Percentiles rank a stretch among this genome's conserved stretches.
These are phyloP conservation scores for Vanderwaltozyma verrucispora DNA, from an alignment of 805 yeast species.

Conservation along the genomic window DNA sequence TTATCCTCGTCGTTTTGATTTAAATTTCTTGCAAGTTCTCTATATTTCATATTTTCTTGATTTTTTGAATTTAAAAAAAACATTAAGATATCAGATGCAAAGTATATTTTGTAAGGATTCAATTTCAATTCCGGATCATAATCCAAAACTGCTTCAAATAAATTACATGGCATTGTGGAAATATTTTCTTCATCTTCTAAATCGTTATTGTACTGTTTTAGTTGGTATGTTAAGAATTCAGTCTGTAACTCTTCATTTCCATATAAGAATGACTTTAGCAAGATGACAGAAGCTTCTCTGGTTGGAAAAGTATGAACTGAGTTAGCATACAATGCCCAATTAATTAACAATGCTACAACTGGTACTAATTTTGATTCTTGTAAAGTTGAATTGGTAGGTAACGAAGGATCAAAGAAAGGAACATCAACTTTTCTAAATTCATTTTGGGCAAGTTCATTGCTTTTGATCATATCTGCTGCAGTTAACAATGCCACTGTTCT, in stretches of 20 bases:
- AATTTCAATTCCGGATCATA: conserved; percentile 61
- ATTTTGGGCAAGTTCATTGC: conserved; percentile 56
- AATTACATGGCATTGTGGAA: conserved; percentile 31
- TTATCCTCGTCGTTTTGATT: conserved; percentile 43
- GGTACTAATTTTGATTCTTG: conserved; percentile 37
- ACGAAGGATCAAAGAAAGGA: conserved; percentile 76
- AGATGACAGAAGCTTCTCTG: conserved; percentile 58
- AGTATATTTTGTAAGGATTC: conserved; percentile 86
- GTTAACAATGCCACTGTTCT: conserved; percentile 63
- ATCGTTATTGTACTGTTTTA: conserved; percentile 28
- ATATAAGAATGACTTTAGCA: conserved; percentile 58
- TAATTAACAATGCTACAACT: conserved; percentile 60
- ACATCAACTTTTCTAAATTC: conserved; percentile 78
- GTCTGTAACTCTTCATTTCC: conserved; percentile 51
- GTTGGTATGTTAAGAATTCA: conserved; percentile 60
- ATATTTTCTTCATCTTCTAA: conserved; percentile 23
- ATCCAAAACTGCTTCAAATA: conserved; percentile 62
- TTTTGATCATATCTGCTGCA: conserved; percentile 64
- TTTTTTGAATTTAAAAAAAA: conserved; percentile 36
- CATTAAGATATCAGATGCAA: conserved; percentile 57
- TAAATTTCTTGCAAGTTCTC: conserved; percentile 39
- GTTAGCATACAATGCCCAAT: conserved; percentile 72
- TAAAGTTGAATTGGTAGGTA: conserved; percentile 28
- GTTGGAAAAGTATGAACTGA: conserved; percentile 81
- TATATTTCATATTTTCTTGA: conserved; percentile 41